These are phyloP conservation scores for Lonicera japonica DNA, from an alignment of 129 eudicot species.

Conservation along the genomic window DNA sequence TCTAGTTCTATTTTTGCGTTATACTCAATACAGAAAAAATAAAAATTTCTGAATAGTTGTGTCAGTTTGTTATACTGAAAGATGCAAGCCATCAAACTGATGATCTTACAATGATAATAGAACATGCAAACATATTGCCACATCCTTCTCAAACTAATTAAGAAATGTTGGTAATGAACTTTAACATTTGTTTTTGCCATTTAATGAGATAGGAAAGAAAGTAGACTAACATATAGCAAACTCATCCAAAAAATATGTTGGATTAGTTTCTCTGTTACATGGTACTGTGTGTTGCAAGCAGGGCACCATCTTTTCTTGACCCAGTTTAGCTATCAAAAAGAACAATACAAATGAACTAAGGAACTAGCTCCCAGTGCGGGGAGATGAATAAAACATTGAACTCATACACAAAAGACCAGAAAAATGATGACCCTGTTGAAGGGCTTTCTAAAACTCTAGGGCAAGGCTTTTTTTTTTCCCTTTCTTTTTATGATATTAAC, in stretches of 20 bases:
- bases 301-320: constrained; percentile 16
- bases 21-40: too few species aligned
- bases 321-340: constrained; percentile 13
- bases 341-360: constrained; percentile 10
- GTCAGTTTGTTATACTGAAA: too few species aligned
- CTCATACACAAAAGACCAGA: constrained; percentile 1
- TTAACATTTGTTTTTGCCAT: too few species aligned
- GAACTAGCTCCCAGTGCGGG: constrained; percentile 37
- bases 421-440: constrained; percentile 21
- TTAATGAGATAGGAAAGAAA: too few species aligned
- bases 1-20: too few species aligned
- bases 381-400: constrained; percentile 24
- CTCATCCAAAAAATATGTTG: constrained; percentile 6
- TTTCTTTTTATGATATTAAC: constrained; percentile 37
- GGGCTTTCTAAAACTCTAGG: neutral
- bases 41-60: too few species aligned
- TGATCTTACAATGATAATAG: too few species aligned
- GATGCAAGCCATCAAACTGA: too few species aligned
- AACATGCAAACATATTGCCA: too few species aligned
- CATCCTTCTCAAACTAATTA: too few species aligned
- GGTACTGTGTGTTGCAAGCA: neutral
- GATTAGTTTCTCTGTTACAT: neutral
- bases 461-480: constrained; percentile 3
- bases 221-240: too few species aligned
- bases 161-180: too few species aligned